These are phyloP conservation scores for Hypoxylon rickii DNA, from an alignment of 495 filamentous ascomycete genomes.

Conservation along the genomic window DNA sequence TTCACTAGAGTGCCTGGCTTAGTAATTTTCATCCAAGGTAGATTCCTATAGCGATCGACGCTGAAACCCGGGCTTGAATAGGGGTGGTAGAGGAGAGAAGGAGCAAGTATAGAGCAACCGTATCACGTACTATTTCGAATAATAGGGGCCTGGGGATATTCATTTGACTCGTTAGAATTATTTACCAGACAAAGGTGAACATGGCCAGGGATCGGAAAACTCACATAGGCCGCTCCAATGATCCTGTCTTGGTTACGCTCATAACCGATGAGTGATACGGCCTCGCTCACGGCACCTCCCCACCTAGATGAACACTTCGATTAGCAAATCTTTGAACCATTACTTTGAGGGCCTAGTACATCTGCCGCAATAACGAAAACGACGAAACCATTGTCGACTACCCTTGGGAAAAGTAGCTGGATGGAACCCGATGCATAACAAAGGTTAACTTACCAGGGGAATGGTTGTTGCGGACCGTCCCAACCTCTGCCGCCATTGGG, in stretches of 20 bases:
- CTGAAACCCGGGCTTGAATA: background rate
- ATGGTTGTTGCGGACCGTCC: conserved; percentile 41
- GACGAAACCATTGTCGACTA: too few species aligned
- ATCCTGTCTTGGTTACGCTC: conserved; percentile 67
- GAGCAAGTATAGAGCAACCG: background rate
- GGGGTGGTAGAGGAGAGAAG: background rate
- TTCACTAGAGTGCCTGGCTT: conserved; percentile 31
- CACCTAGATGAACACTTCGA: conserved; percentile 40
- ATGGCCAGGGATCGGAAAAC: background rate
- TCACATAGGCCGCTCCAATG: conserved; percentile 44
- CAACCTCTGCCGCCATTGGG: conserved; percentile 54
- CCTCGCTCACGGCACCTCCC: conserved; percentile 66
- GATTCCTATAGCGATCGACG: background rate
- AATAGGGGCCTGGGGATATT: conserved; percentile 39
- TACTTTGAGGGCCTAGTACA: too few species aligned
- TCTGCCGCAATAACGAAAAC: too few species aligned
- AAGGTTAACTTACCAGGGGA: conserved; percentile 38
- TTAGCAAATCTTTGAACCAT: conserved; percentile 38
- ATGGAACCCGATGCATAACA: too few species aligned
- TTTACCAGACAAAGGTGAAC: too few species aligned
- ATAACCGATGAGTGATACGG: conserved; percentile 67
- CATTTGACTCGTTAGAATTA: background rate
- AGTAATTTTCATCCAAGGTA: background rate
- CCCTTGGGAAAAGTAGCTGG: too few species aligned
- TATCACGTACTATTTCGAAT: conserved; percentile 39